These are phyloP conservation scores for Ceratocystis huliohia DNA, from an alignment of 2,329 filamentous ascomycete species.

Conservation along the genomic window DNA sequence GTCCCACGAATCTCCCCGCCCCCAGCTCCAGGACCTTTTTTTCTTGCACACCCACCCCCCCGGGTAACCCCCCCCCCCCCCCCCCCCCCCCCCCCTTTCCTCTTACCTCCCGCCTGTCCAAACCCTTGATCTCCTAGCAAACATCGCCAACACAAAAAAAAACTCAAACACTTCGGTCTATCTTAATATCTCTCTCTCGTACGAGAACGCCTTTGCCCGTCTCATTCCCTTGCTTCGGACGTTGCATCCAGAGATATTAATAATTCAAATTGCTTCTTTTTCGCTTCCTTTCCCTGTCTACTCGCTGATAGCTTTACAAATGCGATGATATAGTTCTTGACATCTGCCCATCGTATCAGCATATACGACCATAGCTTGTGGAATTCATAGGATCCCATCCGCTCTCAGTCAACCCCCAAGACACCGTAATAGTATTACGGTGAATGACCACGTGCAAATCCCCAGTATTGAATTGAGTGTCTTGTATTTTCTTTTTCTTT, in stretches of 20 bases:
- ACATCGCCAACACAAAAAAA: too few species aligned
- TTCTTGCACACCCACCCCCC: neutral
- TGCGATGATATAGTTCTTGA: neutral
- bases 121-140: neutral
- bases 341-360: neutral
- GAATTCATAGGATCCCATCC: constrained; percentile 12
- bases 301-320: neutral
- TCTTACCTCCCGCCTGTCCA: too few species aligned
- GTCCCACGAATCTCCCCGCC: neutral
- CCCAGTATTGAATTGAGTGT: constrained; percentile 6
- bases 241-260: neutral
- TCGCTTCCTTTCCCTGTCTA: neutral
- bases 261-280: neutral
- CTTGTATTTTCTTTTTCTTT: neutral
- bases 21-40: neutral
- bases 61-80: neutral
- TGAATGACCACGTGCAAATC: constrained; percentile 10
- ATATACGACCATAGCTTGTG: constrained; percentile 12
- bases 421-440: constrained; percentile 9
- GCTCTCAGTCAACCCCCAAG: constrained; percentile 14
- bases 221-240: neutral
- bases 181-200: neutral
- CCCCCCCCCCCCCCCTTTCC: neutral
- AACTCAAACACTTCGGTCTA: too few species aligned
- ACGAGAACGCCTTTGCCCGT: neutral